phyloP scores from a whole-genome alignment of 2,329 filamentous ascomycete species.

The Hyphodiscus sp. region DNA sequence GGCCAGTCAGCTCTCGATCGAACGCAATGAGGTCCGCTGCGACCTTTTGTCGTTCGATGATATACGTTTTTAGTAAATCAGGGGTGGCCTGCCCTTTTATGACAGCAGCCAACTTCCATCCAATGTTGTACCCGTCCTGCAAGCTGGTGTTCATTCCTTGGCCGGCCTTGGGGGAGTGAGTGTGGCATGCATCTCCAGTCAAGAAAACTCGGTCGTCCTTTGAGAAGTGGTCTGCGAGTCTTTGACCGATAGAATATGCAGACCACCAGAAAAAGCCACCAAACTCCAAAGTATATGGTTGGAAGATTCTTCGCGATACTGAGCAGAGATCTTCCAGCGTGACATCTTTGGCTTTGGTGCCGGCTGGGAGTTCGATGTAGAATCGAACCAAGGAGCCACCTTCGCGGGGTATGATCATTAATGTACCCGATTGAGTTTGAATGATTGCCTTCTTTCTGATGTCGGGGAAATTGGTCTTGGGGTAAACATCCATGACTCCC shows the following conservation, averaged over 20 bases:
- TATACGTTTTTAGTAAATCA: slow-evolving; percentile 45
- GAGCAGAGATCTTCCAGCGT: slow-evolving; percentile 46
- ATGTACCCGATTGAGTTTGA: slow-evolving; percentile 46
- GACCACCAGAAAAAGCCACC: slow-evolving; percentile 45
- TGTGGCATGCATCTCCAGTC: slow-evolving; percentile 51
- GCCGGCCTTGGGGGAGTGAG: slow-evolving; percentile 56
- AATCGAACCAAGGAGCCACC: slow-evolving; percentile 59
- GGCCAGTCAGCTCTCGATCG: slow-evolving; percentile 46
- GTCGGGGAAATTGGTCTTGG: slow-evolving; percentile 54
- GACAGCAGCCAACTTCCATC: slow-evolving; percentile 51
- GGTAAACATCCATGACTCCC: slow-evolving; percentile 52
- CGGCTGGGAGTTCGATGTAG: slow-evolving; percentile 40
- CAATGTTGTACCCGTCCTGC: slow-evolving; percentile 56
- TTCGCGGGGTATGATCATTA: slow-evolving; percentile 58
- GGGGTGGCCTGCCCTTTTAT: slow-evolving; percentile 38
- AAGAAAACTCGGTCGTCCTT: slow-evolving; percentile 47
- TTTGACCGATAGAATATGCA: slow-evolving; percentile 51
- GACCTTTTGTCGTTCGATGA: slow-evolving; percentile 44
- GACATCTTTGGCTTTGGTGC: slow-evolving; percentile 47
- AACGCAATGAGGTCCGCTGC: slow-evolving; percentile 55
- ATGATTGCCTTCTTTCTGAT: slow-evolving; percentile 51
- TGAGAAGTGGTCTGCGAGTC: slow-evolving; percentile 52
- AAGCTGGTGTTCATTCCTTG: slow-evolving; percentile 53
- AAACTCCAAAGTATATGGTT: slow-evolving; percentile 20
- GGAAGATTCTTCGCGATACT: slow-evolving; percentile 36